Base-by-base conservation (phyloP, 2,329 filamentous ascomycete genomes). In the Tolypocladium pustulatum region DNA sequence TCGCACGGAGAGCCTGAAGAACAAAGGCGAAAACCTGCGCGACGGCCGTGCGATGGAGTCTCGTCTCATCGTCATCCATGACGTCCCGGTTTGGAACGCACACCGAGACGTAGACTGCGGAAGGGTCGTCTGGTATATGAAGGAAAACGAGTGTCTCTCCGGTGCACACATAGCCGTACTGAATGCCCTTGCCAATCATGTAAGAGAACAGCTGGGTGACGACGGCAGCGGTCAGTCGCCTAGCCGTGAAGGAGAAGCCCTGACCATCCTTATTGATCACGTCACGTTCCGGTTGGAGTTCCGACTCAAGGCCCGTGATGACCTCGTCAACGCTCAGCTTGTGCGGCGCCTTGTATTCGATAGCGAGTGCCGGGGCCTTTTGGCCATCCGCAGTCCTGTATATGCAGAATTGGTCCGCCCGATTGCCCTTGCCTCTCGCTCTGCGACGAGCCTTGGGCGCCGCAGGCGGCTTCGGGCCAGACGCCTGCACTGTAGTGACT, bases 151-250 rank as follows among this genome's bases (percentile, higher is more conserved):
- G 71, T 5, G 63, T 62, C 64, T 73, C 55, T 37, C 70, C 68
- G 3, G 69, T 73, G 54, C 62, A 71, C 5, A 75, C 57, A 55
- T 75, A 75, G 5, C 72, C 68, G 53, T 71, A 72, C 57, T 64
- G 65, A 17, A 72, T 68, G 46, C 68, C 64, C 55, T 71, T 73
- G 41, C 67, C 64, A 4, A 75, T 61, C 65, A 75, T 75, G 53
- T 74, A 73, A 4, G 71, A 74, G 62, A 75, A 76, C 7, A 76
- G 67, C 61, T 75, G 67, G 3, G 69, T 75, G 7, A 76, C 59
- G 32, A 73, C 69, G 25, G 72, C 71, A 27, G 72, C 65, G 46
- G 64, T 59, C 34, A 76, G 70, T 20, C 43, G 17, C 60, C 56
- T 71, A 0, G 70, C 63, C 12, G 62, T 55, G 27, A 73, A 73